Evolutionary conservation across 2,329 filamentous ascomycete genomes (phyloP).

Genomic region (Aspergillus pseudotamarii): DNA sequence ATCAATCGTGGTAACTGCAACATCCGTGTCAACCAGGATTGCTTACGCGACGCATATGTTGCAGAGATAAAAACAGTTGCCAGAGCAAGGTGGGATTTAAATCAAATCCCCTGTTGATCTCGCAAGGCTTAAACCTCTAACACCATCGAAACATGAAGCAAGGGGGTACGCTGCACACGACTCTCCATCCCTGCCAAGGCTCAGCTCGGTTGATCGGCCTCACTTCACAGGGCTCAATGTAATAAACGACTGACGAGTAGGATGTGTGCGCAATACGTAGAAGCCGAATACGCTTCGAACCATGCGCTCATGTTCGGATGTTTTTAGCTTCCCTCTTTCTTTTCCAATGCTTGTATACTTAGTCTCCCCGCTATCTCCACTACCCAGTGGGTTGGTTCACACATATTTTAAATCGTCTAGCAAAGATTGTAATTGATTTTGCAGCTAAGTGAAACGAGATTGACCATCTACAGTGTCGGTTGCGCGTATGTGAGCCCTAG

Average conservation of each 20-base stretch:
- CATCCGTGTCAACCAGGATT: background rate
- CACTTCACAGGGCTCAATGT: background rate
- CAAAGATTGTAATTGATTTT: too few species aligned
- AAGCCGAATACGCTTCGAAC: background rate
- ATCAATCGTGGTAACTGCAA: background rate
- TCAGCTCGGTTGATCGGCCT: background rate
- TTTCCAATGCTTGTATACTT: background rate
- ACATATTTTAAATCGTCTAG: too few species aligned
- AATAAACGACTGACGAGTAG: too few species aligned
- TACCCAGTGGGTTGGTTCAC: too few species aligned
- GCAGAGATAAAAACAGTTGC: background rate
- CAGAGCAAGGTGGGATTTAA: background rate
- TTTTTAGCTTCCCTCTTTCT: background rate
- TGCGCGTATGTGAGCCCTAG: too few species aligned
- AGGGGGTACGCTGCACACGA: background rate
- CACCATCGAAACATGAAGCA: background rate
- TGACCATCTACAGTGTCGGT: too few species aligned
- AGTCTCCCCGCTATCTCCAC: too few species aligned
- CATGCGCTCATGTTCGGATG: background rate
- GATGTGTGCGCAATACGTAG: background rate
- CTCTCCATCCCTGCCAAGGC: background rate
- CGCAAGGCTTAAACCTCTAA: background rate
- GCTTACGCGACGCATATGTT: background rate
- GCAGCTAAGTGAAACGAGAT: too few species aligned
- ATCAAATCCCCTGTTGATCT: background rate